These are phyloP conservation scores for Tubosaeta sp. DNA, from an alignment of 768 basidiomycete genomes.

Conservation along the genomic window DNA sequence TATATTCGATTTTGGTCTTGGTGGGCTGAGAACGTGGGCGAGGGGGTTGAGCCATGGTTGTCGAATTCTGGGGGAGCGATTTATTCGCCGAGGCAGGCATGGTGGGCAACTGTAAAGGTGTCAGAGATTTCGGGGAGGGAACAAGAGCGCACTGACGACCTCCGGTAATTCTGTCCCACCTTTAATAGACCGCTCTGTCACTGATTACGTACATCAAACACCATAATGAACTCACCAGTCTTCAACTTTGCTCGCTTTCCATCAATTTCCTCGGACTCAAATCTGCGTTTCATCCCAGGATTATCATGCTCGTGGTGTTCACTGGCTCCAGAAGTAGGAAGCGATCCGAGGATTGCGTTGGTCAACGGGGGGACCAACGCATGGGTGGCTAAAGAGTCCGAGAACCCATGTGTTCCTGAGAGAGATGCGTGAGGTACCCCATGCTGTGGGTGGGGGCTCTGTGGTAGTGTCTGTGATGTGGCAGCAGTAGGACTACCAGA, in stretches of 20 bases:
- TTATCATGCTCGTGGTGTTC: constrained; percentile 51
- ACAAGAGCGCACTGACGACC: constrained; percentile 35
- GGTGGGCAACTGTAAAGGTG: constrained; percentile 13
- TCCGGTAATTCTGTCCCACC: constrained; percentile 46
- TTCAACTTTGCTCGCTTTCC: constrained; percentile 69
- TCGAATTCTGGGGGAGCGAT: constrained; percentile 15
- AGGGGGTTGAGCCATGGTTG: constrained; percentile 29
- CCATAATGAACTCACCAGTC: constrained; percentile 50
- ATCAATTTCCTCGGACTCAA: constrained; percentile 61
- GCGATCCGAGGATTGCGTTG: constrained; percentile 11
- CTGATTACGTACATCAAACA: constrained; percentile 22
- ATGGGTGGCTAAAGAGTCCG: constrained; percentile 22
- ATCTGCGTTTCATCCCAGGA: constrained; percentile 70
- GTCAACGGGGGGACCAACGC: constrained; percentile 14
- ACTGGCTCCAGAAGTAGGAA: constrained; percentile 5
- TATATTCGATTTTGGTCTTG: constrained; percentile 83
- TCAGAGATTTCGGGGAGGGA: constrained; percentile 12
- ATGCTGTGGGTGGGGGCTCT: constrained; percentile 29
- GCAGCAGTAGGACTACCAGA: constrained; percentile 22
- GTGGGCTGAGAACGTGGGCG: constrained; percentile 46
- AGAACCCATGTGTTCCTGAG: constrained; percentile 23
- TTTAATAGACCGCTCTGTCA: constrained; percentile 23
- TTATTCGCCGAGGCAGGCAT: constrained; percentile 18
- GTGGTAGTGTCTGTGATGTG: constrained; percentile 27
- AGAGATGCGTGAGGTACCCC: constrained; percentile 16